These are phyloP conservation scores for Lumnitzera littorea DNA, from an alignment of 345 rosid species.

Conservation along the genomic window DNA sequence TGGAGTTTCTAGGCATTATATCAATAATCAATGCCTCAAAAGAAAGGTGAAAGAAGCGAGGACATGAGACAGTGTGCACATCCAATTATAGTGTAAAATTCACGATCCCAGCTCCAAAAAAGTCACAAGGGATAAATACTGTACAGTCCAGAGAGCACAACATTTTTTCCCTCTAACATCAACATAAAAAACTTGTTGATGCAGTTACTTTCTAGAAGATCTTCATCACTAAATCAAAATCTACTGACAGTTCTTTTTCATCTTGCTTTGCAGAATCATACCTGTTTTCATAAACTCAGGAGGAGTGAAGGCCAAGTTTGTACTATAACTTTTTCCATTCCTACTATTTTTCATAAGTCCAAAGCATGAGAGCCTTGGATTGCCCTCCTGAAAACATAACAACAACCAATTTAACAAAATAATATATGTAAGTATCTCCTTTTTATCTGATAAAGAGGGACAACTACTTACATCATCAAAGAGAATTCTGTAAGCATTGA, in stretches of 20 bases:
- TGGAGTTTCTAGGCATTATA: too few relatives aligned
- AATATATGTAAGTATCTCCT: not conserved
- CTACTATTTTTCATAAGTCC: conserved; percentile 98
- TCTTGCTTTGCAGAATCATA: not conserved
- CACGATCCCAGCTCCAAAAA: too few relatives aligned
- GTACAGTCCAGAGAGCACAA: too few relatives aligned
- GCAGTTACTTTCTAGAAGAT: too few relatives aligned
- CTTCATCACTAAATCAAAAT: not conserved
- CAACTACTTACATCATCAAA: conserved; percentile 69
- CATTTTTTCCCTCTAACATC: too few relatives aligned
- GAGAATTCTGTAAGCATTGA: conserved; percentile 85
- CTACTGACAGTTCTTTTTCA: too few relatives aligned
- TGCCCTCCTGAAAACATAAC: conserved; percentile 46
- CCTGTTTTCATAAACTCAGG: conserved; percentile 91
- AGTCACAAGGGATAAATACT: too few relatives aligned
- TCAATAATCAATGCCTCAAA: too few relatives aligned
- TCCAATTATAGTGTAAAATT: too few relatives aligned
- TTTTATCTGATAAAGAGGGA: not conserved
- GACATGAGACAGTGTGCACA: too few relatives aligned
- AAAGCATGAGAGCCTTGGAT: conserved; percentile 90
- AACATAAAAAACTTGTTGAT: too few relatives aligned
- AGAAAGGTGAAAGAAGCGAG: too few relatives aligned
- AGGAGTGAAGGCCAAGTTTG: conserved; percentile 88
- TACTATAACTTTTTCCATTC: conserved; percentile 86
- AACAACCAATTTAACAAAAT: not conserved